A percentile compares a stretch with the other conserved stretches of the same genome.
Conservation (phyloP, 352 stramenopile genomes). For the Saprolegnia diclina region DNA sequence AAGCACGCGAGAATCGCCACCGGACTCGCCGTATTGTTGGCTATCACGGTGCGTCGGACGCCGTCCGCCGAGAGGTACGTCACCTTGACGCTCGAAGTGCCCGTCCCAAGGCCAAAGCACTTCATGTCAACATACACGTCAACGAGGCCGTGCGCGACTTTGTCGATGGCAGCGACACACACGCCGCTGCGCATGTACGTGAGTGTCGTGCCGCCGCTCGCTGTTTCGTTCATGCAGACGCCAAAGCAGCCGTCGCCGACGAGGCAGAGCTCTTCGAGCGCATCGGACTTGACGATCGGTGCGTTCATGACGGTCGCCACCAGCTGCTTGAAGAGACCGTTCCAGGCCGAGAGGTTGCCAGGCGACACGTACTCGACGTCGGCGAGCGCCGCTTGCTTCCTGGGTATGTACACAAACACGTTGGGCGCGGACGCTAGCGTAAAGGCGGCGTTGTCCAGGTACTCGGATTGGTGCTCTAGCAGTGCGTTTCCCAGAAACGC, state of each 20-base stretch:
- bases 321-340: not conserved
- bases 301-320: not conserved
- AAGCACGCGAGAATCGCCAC: constrained; percentile 7
- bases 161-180: not conserved
- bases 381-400: not conserved
- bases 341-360: constrained; percentile 7
- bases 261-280: constrained; percentile 10
- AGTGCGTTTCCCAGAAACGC: not conserved
- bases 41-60: not conserved
- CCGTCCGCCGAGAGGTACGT: not conserved
- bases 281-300: not conserved
- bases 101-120: constrained; percentile 9
- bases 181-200: not conserved
- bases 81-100: not conserved
- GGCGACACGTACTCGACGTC: not conserved
- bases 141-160: not conserved
- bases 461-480: not conserved
- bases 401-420: not conserved
- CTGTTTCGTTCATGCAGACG: not conserved
- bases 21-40: not conserved
- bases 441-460: constrained; percentile 3
- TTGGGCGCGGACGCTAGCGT: too few relatives aligned
- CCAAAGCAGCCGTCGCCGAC: not conserved
- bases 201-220: constrained; percentile 1
- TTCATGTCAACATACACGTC: constrained; percentile 16